These are phyloP conservation scores for Knufia petricola DNA, from an alignment of 2,329 filamentous ascomycete species.

Conservation along the genomic window DNA sequence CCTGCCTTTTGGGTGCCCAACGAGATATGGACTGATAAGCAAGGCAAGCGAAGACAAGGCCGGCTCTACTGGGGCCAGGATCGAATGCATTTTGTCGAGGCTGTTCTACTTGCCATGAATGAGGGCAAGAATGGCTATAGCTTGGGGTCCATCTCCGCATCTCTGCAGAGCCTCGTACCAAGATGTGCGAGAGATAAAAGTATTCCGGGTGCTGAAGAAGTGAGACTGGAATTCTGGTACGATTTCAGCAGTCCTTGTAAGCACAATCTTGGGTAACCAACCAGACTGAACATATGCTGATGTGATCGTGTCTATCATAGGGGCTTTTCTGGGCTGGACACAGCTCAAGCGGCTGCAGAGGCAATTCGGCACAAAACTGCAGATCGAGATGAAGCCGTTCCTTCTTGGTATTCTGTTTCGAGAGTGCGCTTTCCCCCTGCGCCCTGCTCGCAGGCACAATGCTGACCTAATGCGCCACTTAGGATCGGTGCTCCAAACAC, in stretches of 20 bases:
- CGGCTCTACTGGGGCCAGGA: conserved; percentile 16
- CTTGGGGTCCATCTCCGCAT: not conserved
- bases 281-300: no score
- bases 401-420: conserved; percentile 15
- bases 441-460: no score
- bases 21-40: conserved; percentile 1
- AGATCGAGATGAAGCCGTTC: conserved; percentile 17
- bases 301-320: no score
- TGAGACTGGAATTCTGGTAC: conserved; percentile 16
- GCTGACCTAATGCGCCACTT: no score
- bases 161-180: conserved; percentile 7
- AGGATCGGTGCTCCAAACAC: conserved; percentile 15
- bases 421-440: no score
- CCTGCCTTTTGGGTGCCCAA: conserved; percentile 12
- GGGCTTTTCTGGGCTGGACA: conserved; percentile 16
- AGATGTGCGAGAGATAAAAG: conserved; percentile 4
- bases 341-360: conserved; percentile 12
- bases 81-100: conserved; percentile 16
- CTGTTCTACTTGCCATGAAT: conserved; percentile 8
- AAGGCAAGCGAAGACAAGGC: not conserved
- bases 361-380: conserved; percentile 10
- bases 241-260: conserved; percentile 17
- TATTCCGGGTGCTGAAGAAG: conserved; percentile 2
- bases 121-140: not conserved
- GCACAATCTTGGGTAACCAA: no score